Conservation (phyloP, 371 early-diverging fungal species). For the Circinella minor region DNA sequence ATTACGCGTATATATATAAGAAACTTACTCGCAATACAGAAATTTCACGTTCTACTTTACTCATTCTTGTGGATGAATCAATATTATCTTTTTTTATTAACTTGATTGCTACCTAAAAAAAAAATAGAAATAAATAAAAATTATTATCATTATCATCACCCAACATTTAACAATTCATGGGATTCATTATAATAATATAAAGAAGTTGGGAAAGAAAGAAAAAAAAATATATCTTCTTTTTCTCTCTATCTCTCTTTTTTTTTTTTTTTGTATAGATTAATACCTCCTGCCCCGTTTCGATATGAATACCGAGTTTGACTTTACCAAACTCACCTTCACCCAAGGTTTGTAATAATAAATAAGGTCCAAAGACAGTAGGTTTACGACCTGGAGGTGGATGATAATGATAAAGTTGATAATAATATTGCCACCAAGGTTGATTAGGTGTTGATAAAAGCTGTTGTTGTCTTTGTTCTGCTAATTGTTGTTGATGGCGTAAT, state of each 20-base stretch:
- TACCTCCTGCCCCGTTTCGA: conserved; percentile 94
- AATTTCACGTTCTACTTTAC: conserved; percentile 85
- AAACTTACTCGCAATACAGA: conserved; percentile 75
- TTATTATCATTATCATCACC: too few relatives aligned
- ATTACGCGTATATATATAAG: too few relatives aligned
- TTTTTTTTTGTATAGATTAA: too few relatives aligned
- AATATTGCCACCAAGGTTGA: conserved; percentile 54
- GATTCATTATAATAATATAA: conserved; percentile 6
- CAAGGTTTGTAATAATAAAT: conserved; percentile 91
- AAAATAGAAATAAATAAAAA: too few relatives aligned
- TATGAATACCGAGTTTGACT: conserved; percentile 96
- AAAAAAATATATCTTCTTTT: not conserved
- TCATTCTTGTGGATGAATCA: conserved; percentile 75
- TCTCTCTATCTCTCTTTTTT: too few relatives aligned
- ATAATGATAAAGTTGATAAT: conserved; percentile 49
- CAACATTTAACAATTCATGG: too few relatives aligned
- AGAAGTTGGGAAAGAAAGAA: conserved; percentile 12
- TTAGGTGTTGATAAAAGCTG: conserved; percentile 19
- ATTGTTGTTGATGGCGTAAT: conserved; percentile 34
- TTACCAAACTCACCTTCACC: conserved; percentile 99
- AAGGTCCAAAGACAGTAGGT: conserved; percentile 89
- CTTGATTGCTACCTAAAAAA: conserved; percentile 76
- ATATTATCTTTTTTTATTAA: conserved; percentile 82
- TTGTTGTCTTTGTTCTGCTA: conserved; percentile 37
- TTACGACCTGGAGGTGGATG: conserved; percentile 53